A percentile compares a stretch with the other conserved stretches of the same genome.
These are phyloP conservation scores for Sporothrix euskadiensis DNA, from an alignment of 2,329 filamentous ascomycete species.

Conservation along the genomic window DNA sequence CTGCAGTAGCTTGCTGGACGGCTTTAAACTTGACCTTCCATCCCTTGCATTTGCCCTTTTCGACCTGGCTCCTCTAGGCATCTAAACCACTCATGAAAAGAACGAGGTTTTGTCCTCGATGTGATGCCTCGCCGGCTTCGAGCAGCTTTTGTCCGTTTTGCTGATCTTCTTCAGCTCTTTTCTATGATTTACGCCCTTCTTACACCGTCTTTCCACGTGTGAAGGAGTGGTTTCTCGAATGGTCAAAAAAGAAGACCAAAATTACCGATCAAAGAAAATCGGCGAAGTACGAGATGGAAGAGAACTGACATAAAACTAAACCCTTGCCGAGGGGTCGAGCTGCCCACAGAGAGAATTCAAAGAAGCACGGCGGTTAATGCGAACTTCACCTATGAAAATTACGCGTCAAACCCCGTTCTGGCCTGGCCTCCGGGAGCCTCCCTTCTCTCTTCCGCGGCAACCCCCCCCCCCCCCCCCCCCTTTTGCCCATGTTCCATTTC, in stretches of 20 bases:
- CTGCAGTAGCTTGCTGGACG: neutral
- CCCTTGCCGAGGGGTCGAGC: neutral
- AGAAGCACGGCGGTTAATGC: neutral
- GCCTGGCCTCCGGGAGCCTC: neutral
- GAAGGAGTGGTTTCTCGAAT: neutral
- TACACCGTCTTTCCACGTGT: neutral
- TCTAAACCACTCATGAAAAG: neutral
- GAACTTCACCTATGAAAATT: neutral
- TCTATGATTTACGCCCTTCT: neutral
- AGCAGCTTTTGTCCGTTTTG: neutral
- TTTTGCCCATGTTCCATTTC: neutral
- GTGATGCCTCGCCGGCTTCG: neutral
- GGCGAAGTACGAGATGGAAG: neutral
- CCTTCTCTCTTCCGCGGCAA: neutral
- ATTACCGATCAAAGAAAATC: neutral
- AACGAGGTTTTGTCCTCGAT: neutral
- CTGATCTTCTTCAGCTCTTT: neutral
- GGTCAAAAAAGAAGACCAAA: neutral
- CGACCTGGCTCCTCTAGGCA: neutral
- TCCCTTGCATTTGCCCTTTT: conserved; percentile 12
- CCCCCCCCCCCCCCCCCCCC: neutral
- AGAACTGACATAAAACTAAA: neutral
- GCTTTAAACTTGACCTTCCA: neutral
- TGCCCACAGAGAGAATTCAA: neutral
- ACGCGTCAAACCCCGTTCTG: neutral